Conservation (phyloP, 306 rosid species). For the Inga leiocalycina region DNA sequence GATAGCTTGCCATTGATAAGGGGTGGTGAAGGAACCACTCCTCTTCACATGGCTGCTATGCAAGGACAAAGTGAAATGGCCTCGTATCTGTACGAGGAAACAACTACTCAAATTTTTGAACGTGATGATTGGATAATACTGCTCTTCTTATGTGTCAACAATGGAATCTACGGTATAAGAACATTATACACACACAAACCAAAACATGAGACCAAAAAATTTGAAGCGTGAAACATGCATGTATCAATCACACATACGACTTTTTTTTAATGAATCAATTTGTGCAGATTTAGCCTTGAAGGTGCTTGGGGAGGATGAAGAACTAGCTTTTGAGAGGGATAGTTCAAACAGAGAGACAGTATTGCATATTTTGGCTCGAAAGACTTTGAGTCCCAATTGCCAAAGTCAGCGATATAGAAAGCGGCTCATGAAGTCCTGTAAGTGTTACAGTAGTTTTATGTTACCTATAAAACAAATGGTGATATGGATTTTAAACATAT, state of each 20-base stretch:
- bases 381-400: constrained; percentile 18
- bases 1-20: background rate
- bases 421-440: constrained; percentile 32
- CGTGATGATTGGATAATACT: background rate
- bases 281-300: constrained; percentile 12
- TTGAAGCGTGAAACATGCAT: background rate
- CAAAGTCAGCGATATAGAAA: background rate
- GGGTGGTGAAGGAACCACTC: constrained; percentile 27
- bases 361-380: constrained; percentile 47
- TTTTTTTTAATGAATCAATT: background rate
- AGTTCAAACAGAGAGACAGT: background rate
- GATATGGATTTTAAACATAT: too few species aligned
- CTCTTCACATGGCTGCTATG: constrained; percentile 44
- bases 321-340: background rate
- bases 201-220: background rate
- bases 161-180: constrained; percentile 38
- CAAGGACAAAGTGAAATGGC: constrained; percentile 40
- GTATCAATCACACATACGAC: background rate
- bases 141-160: constrained; percentile 33
- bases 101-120: background rate
- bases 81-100: constrained; percentile 5
- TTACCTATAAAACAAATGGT: background rate
- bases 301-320: background rate
- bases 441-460: background rate
- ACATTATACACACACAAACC: background rate